Percentiles rank a stretch among this genome's conserved stretches.
Conservation (phyloP, 306 rosid genomes). For the Benincasa hispida region DNA sequence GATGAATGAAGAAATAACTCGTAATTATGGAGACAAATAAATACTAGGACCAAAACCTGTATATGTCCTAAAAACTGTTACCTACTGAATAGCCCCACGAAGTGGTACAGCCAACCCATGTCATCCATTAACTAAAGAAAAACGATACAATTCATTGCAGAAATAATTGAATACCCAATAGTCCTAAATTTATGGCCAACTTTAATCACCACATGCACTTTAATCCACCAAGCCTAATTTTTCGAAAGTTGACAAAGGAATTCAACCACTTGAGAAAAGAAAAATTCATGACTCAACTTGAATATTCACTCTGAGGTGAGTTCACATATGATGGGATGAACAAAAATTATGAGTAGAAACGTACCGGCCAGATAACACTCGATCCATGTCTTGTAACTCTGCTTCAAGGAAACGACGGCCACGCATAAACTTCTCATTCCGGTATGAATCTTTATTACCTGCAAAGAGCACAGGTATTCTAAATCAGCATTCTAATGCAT, state of each 20-base stretch:
- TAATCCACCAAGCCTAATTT: not conserved
- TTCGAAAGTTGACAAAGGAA: not conserved
- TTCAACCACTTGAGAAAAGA: not conserved
- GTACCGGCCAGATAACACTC: slow-evolving; percentile 78
- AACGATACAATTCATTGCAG: not conserved
- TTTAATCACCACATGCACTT: slow-evolving; percentile 4
- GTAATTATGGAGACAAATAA: not conserved
- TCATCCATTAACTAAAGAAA: slow-evolving; percentile 20
- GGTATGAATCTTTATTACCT: slow-evolving; percentile 77
- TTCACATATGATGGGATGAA: not conserved
- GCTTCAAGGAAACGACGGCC: slow-evolving; percentile 91
- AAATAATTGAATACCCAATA: not conserved
- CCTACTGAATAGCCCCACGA: slow-evolving; percentile 17
- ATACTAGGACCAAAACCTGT: not conserved
- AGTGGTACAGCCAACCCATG: slow-evolving; percentile 12
- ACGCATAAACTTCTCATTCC: slow-evolving; percentile 78
- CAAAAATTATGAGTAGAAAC: slow-evolving; percentile 7
- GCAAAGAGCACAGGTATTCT: slow-evolving; percentile 6
- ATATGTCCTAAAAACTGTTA: slow-evolving; percentile 25
- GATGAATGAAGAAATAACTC: not conserved
- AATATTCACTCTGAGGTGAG: not conserved
- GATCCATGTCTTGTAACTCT: slow-evolving; percentile 83
- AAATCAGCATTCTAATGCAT: not conserved
- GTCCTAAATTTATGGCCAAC: not conserved
- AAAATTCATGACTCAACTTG: not conserved